A percentile compares a stretch with the other conserved stretches of the same genome.
Evolutionary conservation across 768 basidiomycete genomes (phyloP).

Genomic region (Xerocomellus dryophilus): DNA sequence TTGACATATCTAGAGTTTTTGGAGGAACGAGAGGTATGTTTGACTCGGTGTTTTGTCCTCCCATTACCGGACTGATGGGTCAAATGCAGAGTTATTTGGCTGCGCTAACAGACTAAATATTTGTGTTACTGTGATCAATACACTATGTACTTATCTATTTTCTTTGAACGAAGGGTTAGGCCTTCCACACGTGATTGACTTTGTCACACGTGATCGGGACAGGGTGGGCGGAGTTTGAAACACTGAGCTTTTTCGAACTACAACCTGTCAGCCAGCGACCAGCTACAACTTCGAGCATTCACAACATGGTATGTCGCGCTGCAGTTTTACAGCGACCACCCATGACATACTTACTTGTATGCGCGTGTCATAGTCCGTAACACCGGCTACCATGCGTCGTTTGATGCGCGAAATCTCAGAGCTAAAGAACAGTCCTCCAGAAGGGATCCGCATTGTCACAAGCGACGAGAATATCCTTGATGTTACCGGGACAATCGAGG

Average conservation of each 20-base stretch:
- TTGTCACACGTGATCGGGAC: slow-evolving; percentile 26
- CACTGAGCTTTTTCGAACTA: slow-evolving; percentile 24
- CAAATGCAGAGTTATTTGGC: slow-evolving; percentile 53
- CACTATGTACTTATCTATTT: not conserved
- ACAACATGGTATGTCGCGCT: slow-evolving; percentile 24
- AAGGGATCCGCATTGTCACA: slow-evolving; percentile 86
- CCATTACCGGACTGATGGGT: not conserved
- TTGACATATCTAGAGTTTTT: slow-evolving; percentile 76
- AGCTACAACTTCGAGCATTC: slow-evolving; percentile 7
- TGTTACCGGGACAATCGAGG: slow-evolving; percentile 84
- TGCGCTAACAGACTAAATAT: slow-evolving; percentile 42
- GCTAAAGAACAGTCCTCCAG: slow-evolving; percentile 78
- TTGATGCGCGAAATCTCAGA: slow-evolving; percentile 84
- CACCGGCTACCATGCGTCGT: slow-evolving; percentile 69
- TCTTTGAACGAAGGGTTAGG: slow-evolving; percentile 2
- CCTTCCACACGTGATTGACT: slow-evolving; percentile 23
- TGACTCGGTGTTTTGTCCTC: not conserved
- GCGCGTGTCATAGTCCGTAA: slow-evolving; percentile 33
- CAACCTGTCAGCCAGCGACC: slow-evolving; percentile 13
- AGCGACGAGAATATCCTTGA: slow-evolving; percentile 88
- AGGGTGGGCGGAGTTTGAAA: slow-evolving; percentile 26
- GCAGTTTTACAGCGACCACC: not conserved
- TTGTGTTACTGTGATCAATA: slow-evolving; percentile 9
- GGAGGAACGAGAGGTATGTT: slow-evolving; percentile 70
- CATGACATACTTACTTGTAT: not conserved